Evolutionary conservation across 1,139 yeast species (phyloP), one percentile per base, ranked within the genome.

Genomic region (Blastobotrys ciferrii): DNA sequence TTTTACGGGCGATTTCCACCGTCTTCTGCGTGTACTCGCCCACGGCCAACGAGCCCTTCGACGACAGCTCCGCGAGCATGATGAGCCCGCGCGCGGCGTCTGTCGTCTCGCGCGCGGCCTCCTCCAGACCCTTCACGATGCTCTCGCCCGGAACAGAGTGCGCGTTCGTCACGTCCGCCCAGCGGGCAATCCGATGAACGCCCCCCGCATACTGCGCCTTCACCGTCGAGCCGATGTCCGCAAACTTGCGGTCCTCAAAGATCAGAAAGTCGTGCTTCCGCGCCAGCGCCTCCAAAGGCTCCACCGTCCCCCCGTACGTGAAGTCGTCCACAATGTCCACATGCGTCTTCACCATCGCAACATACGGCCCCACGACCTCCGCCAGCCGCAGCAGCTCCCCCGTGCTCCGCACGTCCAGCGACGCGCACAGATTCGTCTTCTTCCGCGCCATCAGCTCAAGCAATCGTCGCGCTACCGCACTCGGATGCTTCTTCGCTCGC

Each of bases 201-300:
- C 99, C 99, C 39, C 95, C 87, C 37, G 84, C 73, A 69, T 92
- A 94, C 69, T 94, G 99, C 38, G 87, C 78, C 70, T 91, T 91
- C 46, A 92, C 98, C 1, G 98, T 94, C 62, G 89, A 88, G n/a
- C 99, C 99, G 61, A 94, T 94, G 68, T 94, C 99, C 25, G 98
- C 98, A 69, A 94, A 94, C 72, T 94, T 94, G 57, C 99, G 80
- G 70, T 91, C 98, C 70, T 91, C 98, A 64, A 91, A 91, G 56
- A 91, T 84, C 75, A 92, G 70, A 60, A 91, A 91, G 54, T 84
- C 78, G 70, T 89, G 92, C 64, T 87, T 86, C 58, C 77, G 70
- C 6, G 96, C 80, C 31, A 91, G 72, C 50, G 67, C 80, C 53
- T 84, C 68, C 55, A 94, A 71, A 2, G 97, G 98, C 9, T 68